Evolutionary conservation across 169 alveolate genomes (phyloP).

Genomic region (Cardiosporidium cionae): DNA sequence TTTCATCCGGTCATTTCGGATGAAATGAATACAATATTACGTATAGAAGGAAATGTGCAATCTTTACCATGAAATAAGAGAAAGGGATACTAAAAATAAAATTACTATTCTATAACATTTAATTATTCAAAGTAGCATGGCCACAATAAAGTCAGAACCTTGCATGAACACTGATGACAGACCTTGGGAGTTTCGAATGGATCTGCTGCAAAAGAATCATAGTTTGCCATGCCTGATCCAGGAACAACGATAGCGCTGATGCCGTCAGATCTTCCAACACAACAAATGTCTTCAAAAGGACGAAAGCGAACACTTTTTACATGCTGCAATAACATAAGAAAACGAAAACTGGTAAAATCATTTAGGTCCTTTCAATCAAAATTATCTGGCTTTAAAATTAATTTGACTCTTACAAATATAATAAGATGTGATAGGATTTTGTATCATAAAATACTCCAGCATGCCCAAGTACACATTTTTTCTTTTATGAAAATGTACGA

Average conservation of each 20-base stretch:
- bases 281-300: constrained; percentile 80
- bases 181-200: constrained; percentile 66
- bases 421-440: neutral
- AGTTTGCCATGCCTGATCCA: constrained; percentile 80
- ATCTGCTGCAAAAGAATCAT: constrained; percentile 71
- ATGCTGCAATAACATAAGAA: constrained; percentile 3
- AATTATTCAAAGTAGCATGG: neutral
- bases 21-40: neutral
- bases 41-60: neutral
- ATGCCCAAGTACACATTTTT: neutral
- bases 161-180: neutral
- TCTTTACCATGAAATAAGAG: neutral
- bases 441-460: neutral
- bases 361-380: neutral
- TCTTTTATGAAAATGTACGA: neutral
- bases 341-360: neutral
- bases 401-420: neutral
- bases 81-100: neutral
- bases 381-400: neutral
- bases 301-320: constrained; percentile 60
- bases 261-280: constrained; percentile 65
- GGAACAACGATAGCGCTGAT: constrained; percentile 73
- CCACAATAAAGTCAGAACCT: neutral
- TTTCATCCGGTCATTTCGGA: too few species aligned
- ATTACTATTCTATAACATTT: neutral